These are phyloP conservation scores for Lomentospora prolificans DNA, from an alignment of 2,329 filamentous ascomycete genomes.

Conservation along the genomic window DNA sequence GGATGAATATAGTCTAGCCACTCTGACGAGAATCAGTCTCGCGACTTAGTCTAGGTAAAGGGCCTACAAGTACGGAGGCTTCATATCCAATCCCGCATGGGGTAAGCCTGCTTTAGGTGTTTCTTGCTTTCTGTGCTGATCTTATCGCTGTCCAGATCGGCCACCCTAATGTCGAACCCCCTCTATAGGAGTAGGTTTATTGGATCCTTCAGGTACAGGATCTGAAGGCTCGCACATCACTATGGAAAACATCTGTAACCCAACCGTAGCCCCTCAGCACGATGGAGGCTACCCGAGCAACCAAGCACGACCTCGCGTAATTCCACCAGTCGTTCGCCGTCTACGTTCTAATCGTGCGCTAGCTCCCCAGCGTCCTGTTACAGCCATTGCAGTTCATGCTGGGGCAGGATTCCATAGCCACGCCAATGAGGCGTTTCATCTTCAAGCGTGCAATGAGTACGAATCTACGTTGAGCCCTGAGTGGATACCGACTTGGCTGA, in stretches of 20 bases:
- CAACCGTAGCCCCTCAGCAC: background rate
- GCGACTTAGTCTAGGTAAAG: too few relatives aligned
- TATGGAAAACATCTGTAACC: background rate
- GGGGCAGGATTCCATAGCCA: constrained; percentile 89
- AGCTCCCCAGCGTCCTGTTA: constrained; percentile 22
- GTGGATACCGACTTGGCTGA: background rate
- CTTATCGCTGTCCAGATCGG: too few relatives aligned
- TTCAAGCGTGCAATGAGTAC: constrained; percentile 82
- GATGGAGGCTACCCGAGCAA: background rate
- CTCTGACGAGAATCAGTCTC: too few relatives aligned
- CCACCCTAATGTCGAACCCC: too few relatives aligned
- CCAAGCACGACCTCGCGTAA: background rate
- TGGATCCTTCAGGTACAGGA: too few relatives aligned
- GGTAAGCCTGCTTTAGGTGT: too few relatives aligned
- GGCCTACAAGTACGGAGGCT: too few relatives aligned
- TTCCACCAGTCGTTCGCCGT: background rate
- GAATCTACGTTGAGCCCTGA: constrained; percentile 20
- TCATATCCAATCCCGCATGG: too few relatives aligned
- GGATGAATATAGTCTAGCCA: too few relatives aligned
- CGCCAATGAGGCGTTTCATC: constrained; percentile 74
- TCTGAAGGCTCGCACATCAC: background rate
- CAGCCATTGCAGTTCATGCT: constrained; percentile 89
- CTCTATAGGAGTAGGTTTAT: too few relatives aligned
- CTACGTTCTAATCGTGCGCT: background rate
- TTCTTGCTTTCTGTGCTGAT: too few relatives aligned